Evolutionary conservation across 2,329 filamentous ascomycete genomes (phyloP).

Genomic region (Grosmannia clavigera): DNA sequence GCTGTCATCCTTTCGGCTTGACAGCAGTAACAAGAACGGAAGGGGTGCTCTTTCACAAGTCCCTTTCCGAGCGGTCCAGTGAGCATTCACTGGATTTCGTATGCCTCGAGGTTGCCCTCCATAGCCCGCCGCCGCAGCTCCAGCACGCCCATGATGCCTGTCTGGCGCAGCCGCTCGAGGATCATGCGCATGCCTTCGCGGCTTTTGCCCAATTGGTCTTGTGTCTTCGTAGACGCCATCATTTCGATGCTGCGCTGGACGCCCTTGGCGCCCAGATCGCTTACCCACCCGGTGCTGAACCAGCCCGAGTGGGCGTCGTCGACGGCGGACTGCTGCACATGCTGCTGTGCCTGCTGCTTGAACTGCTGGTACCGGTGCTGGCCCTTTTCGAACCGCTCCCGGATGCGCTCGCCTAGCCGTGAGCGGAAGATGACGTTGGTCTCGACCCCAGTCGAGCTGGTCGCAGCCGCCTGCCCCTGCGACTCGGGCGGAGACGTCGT

Average conservation of each 20-base stretch:
- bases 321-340: constrained; percentile 14
- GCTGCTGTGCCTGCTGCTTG: constrained; percentile 14
- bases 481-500: constrained; percentile 18
- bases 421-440: constrained; percentile 66
- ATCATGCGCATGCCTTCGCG: constrained; percentile 76
- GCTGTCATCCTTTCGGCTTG: no score
- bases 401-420: constrained; percentile 56
- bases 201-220: constrained; percentile 67
- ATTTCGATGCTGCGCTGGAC: constrained; percentile 70
- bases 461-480: neutral
- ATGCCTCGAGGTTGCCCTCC: constrained; percentile 21
- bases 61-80: neutral
- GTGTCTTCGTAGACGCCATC: constrained; percentile 64
- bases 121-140: constrained; percentile 37
- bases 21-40: no score
- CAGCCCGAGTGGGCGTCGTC: constrained; percentile 20
- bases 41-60: no score
- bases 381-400: constrained; percentile 38
- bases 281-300: constrained; percentile 28
- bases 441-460: constrained; percentile 48
- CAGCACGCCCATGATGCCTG: constrained; percentile 44
- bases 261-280: constrained; percentile 52
- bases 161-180: constrained; percentile 53
- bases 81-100: constrained; percentile 10
- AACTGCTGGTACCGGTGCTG: constrained; percentile 14